Conservation (phyloP, 495 filamentous ascomycete species). For the Immersiella caudata region DNA sequence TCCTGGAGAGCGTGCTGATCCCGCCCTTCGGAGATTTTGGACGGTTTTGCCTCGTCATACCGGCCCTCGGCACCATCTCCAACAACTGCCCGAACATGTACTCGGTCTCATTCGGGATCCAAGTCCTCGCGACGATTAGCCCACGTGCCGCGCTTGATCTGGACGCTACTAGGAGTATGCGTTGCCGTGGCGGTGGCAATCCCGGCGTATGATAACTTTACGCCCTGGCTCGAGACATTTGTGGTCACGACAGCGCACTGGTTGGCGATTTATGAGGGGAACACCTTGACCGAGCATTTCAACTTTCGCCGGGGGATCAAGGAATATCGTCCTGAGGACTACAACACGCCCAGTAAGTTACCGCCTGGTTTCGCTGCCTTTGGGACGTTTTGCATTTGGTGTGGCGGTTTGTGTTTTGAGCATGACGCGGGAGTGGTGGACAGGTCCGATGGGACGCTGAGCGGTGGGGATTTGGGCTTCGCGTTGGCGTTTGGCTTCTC, state of each 20-base stretch:
- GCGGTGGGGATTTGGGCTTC: neutral
- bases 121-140: neutral
- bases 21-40: neutral
- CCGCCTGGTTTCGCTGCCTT: neutral
- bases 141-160: neutral
- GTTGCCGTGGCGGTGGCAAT: neutral
- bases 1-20: neutral
- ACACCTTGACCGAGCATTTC: neutral
- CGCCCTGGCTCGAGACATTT: neutral
- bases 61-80: neutral
- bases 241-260: conserved; percentile 1
- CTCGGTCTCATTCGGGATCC: conserved; percentile 1
- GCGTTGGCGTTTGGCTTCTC: neutral
- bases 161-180: neutral
- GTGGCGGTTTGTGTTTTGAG: neutral
- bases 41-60: neutral
- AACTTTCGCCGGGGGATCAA: neutral
- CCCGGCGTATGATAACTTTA: conserved; percentile 1
- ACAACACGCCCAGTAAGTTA: conserved; percentile 1
- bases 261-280: neutral
- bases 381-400: neutral
- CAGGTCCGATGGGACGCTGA: neutral
- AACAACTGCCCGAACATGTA: conserved; percentile 7
- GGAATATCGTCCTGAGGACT: neutral
- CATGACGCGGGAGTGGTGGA: conserved; percentile 3